Evolutionary conservation across 176 grass and related monocot species (phyloP).

Genomic region (Leersia perrieri): DNA sequence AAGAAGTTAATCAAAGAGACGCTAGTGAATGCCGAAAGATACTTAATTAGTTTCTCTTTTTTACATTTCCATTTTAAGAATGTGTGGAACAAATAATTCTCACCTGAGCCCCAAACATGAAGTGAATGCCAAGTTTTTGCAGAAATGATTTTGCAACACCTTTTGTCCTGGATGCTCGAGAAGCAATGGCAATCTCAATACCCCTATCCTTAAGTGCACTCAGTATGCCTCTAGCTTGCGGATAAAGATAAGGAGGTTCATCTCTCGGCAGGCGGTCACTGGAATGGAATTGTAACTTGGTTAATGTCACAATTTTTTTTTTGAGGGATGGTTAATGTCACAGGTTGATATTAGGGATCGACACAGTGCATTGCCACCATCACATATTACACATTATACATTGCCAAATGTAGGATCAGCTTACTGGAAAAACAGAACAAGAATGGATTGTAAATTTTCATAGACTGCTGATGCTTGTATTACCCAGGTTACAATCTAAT

Average conservation of each 20-base stretch:
- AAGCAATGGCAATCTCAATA: constrained; percentile 41
- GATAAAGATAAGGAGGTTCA: constrained; percentile 36
- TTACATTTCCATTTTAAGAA: not conserved
- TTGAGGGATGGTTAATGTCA: not conserved
- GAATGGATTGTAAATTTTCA: not conserved
- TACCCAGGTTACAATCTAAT: not conserved
- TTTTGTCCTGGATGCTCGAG: constrained; percentile 28
- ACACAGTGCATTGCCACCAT: no score
- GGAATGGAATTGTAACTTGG: not conserved
- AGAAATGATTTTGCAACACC: constrained; percentile 33
- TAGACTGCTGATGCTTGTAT: not conserved
- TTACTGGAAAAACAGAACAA: not conserved
- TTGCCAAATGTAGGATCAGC: not conserved
- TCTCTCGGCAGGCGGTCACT: constrained; percentile 42
- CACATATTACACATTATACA: not conserved
- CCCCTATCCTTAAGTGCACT: constrained; percentile 44
- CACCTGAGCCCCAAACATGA: constrained; percentile 30
- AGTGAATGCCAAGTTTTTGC: constrained; percentile 43
- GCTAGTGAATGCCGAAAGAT: no score
- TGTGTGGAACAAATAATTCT: not conserved
- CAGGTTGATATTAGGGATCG: not conserved
- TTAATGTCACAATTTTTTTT: not conserved
- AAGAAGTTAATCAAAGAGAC: no score
- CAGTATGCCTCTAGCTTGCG: constrained; percentile 36
- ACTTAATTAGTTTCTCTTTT: not conserved